Conservation (phyloP, 2,329 filamentous ascomycete species). For the Penicillium sp. region DNA sequence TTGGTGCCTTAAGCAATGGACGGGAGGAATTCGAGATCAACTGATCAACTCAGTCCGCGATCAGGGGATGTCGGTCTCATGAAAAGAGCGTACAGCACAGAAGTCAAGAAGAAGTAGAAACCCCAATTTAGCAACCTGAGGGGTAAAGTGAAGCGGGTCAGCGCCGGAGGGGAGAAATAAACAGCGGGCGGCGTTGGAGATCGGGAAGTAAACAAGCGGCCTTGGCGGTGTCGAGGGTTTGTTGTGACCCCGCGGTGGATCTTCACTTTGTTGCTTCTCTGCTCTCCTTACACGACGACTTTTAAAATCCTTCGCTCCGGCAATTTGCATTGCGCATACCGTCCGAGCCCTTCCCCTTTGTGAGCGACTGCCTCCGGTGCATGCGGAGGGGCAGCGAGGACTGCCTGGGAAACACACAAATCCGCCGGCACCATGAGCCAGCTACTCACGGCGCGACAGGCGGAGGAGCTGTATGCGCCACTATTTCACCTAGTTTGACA, state of each 20-base stretch:
- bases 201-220: constrained; percentile 28
- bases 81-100: background rate
- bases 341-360: background rate
- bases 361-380: constrained; percentile 13
- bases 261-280: constrained; percentile 8
- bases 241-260: constrained; percentile 28
- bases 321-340: constrained; percentile 2
- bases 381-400: constrained; percentile 19
- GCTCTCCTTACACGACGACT: background rate
- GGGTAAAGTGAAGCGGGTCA: constrained; percentile 1
- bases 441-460: constrained; percentile 74
- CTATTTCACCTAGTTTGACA: background rate
- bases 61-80: constrained; percentile 1
- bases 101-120: background rate
- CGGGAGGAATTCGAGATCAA: constrained; percentile 7
- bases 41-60: constrained; percentile 12
- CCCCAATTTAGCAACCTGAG: background rate
- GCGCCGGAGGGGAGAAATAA: constrained; percentile 14
- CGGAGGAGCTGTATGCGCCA: constrained; percentile 76
- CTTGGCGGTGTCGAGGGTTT: constrained; percentile 24
- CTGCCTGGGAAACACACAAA: constrained; percentile 20
- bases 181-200: constrained; percentile 17
- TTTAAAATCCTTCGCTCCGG: background rate
- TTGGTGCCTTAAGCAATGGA: constrained; percentile 23
- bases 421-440: constrained; percentile 60